Percentiles rank a stretch among this genome's conserved stretches.
phyloP scores from a whole-genome alignment of 495 filamentous ascomycete genomes.

The Staphylotrichum longicolle region DNA sequence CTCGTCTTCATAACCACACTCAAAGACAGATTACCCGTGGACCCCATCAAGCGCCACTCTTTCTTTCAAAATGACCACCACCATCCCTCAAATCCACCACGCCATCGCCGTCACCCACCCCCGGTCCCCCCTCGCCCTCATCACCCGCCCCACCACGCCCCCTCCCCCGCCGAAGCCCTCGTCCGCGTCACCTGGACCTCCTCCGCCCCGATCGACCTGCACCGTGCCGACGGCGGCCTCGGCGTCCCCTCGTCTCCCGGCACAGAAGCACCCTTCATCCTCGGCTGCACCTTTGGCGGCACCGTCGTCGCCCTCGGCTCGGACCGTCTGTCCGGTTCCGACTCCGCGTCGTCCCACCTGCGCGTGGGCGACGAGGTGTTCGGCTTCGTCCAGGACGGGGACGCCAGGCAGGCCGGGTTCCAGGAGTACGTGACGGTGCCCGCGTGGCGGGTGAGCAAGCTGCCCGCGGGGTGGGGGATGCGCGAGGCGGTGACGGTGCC shows the following conservation, averaged over 20 bases:
- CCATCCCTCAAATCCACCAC: conserved; percentile 35
- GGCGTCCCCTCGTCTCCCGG: conserved; percentile 27
- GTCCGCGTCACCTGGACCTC: conserved; percentile 50
- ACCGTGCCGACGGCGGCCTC: conserved; percentile 53
- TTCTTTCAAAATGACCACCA: neutral
- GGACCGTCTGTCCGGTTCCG: conserved; percentile 21
- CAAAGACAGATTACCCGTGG: too few species aligned
- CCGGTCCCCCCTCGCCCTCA: conserved; percentile 38
- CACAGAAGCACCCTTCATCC: conserved; percentile 36
- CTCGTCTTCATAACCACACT: too few species aligned
- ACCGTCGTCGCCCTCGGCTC: conserved; percentile 45
- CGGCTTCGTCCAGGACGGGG: conserved; percentile 44
- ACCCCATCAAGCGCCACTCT: neutral
- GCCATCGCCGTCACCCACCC: conserved; percentile 41
- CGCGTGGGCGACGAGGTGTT: conserved; percentile 48
- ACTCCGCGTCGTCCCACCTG: conserved; percentile 28
- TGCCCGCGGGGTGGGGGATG: conserved; percentile 39
- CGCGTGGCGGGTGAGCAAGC: conserved; percentile 38
- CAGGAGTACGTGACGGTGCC: conserved; percentile 46
- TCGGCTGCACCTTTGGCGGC: conserved; percentile 44
- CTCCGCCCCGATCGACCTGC: conserved; percentile 54
- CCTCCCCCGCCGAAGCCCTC: conserved; percentile 38
- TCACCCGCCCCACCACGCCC: conserved; percentile 37
- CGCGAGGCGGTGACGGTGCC: conserved; percentile 50
- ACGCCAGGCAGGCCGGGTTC: conserved; percentile 40